A percentile compares a stretch with the other conserved stretches of the same genome.
Conservation (phyloP, 2,329 filamentous ascomycete genomes). For the Lomentospora prolificans region DNA sequence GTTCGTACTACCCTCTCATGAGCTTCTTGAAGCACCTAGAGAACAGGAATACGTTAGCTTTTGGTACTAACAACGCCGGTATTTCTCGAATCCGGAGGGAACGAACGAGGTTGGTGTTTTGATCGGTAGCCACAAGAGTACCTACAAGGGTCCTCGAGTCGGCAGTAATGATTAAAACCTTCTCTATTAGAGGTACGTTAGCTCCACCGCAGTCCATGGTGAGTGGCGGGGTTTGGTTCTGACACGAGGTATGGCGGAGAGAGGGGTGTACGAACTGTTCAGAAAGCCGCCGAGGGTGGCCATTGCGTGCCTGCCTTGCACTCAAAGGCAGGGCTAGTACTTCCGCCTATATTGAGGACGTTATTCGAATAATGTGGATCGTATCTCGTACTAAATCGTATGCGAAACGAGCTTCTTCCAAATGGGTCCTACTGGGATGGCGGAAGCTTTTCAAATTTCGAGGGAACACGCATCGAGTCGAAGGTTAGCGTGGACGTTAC, state of each 20-base stretch:
- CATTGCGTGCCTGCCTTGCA: constrained; percentile 20
- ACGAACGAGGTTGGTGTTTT: constrained; percentile 75
- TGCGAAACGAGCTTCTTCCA: no score
- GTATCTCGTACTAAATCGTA: no score
- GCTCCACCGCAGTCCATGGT: background rate
- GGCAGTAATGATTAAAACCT: constrained; percentile 81
- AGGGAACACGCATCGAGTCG: no score
- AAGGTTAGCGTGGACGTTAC: no score
- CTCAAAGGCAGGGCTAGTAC: background rate
- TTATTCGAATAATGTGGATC: no score
- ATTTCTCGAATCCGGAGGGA: background rate
- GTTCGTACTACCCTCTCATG: constrained; percentile 85
- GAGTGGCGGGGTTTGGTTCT: background rate
- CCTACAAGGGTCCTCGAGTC: constrained; percentile 84
- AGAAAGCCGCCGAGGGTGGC: constrained; percentile 34
- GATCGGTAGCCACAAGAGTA: constrained; percentile 75
- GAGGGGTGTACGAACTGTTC: constrained; percentile 25
- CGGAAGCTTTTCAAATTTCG: no score
- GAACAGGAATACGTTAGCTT: background rate
- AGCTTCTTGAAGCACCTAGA: constrained; percentile 66
- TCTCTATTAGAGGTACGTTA: constrained; percentile 48
- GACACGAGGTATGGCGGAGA: background rate
- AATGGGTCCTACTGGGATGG: no score
- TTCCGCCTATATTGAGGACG: no score
- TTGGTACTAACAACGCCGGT: background rate